These are phyloP conservation scores for Kockiozyma suomiensis DNA, from an alignment of 805 yeast species.

Conservation along the genomic window DNA sequence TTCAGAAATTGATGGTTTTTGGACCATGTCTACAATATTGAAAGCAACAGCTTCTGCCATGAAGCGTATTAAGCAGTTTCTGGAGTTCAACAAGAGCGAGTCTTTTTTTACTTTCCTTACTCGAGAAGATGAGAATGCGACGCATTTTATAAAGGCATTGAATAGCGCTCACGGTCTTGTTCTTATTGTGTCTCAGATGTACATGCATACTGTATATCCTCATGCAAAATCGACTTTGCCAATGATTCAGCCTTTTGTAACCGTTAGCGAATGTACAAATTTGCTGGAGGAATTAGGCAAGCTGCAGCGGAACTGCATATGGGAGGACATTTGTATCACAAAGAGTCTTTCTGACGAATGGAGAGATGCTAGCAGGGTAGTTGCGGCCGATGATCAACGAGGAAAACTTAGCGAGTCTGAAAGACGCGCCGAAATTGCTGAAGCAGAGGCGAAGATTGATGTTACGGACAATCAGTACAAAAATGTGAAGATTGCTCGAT, in stretches of 20 bases:
- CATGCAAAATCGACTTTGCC: slow-evolving; percentile 31
- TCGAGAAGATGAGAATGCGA: slow-evolving; percentile 10
- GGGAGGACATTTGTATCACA: slow-evolving; percentile 37
- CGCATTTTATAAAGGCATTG: slow-evolving; percentile 15
- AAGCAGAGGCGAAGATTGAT: slow-evolving; percentile 31
- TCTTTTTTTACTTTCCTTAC: slow-evolving; percentile 20
- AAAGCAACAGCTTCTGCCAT: slow-evolving; percentile 14
- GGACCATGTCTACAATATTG: slow-evolving; percentile 15
- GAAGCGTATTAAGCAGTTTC: slow-evolving; percentile 8
- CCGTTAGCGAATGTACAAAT: slow-evolving; percentile 12
- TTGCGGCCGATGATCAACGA: slow-evolving; percentile 19
- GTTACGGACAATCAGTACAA: slow-evolving; percentile 30
- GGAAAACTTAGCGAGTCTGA: slow-evolving; percentile 12
- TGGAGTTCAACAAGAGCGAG: slow-evolving; percentile 15
- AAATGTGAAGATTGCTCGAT: slow-evolving; percentile 33
- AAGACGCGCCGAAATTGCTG: slow-evolving; percentile 19
- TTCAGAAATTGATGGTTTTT: slow-evolving; percentile 14
- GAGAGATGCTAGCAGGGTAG: slow-evolving; percentile 32
- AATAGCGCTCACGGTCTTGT: slow-evolving; percentile 28
- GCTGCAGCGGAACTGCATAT: slow-evolving; percentile 38
- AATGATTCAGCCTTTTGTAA: slow-evolving; percentile 30
- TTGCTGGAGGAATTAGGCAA: slow-evolving; percentile 35
- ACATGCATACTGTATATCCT: slow-evolving; percentile 24
- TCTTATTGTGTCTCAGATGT: slow-evolving; percentile 31
- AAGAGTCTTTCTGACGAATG: slow-evolving; percentile 27